Conservation (phyloP, 2,329 filamentous ascomycete species). For the Onygena corvina region DNA sequence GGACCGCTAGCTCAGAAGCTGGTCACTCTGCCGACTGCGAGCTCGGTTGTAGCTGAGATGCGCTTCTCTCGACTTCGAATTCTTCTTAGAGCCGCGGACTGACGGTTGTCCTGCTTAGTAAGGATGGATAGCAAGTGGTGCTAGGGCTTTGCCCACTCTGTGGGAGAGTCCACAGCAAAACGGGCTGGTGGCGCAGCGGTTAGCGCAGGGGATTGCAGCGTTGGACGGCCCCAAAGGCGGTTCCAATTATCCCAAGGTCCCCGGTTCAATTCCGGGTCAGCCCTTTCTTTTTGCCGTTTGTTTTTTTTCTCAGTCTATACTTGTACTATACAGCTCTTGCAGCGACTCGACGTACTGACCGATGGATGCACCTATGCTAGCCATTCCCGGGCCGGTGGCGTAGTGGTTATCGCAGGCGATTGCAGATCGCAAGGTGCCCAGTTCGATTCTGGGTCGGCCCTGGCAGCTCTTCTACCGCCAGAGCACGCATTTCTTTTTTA, state of each 20-base stretch:
- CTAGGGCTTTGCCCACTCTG: too few relatives aligned
- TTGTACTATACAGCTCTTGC: neutral
- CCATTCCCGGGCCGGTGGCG: conserved; percentile 13
- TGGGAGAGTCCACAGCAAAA: conserved; percentile 3
- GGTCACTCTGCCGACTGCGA: neutral
- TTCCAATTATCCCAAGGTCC: conserved; percentile 14
- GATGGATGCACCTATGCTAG: too few relatives aligned
- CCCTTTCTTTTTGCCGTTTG: conserved; percentile 11
- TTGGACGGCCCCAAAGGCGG: neutral
- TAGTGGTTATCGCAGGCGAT: conserved; percentile 16
- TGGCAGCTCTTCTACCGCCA: conserved; percentile 8
- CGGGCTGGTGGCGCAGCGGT: conserved; percentile 16
- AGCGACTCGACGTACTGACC: too few relatives aligned
- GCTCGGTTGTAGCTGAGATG: neutral
- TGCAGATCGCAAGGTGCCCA: conserved; percentile 16
- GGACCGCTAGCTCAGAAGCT: too few relatives aligned
- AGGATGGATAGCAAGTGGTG: neutral
- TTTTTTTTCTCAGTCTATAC: neutral
- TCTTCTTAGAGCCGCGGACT: neutral
- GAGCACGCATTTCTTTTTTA: too few relatives aligned
- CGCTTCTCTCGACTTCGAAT: too few relatives aligned
- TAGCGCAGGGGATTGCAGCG: conserved; percentile 16
- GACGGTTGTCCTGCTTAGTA: neutral
- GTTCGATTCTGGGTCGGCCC: conserved; percentile 16
- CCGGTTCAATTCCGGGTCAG: conserved; percentile 16